Base-by-base conservation (phyloP, 2,329 filamentous ascomycete species). In the Botryotinia globosa region DNA sequence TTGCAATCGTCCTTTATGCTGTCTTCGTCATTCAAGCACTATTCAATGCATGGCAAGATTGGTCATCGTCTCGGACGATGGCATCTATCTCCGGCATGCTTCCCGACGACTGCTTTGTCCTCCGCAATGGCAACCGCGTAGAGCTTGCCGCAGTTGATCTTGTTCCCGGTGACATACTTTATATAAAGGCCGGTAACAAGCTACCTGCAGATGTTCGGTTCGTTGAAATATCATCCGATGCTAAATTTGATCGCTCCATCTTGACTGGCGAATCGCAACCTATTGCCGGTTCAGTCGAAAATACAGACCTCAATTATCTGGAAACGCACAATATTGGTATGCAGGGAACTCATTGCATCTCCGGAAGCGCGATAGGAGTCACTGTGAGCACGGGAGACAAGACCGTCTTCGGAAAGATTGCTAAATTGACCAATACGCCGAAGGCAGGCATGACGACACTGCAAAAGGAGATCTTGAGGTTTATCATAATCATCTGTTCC, bases 81-180 rank as follows among this genome's bases (percentile, higher is more conserved):
- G 87, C 89, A 29, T 92, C 90, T 0, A 94, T 94, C 80, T 92
- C 90, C 67, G 90, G 87, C 32, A 92, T 94, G 91, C 84, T 94
- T 20, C 92, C 92, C 0, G 91, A 93, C 75, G 85, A 89, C 73
- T 92, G 89, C 76, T 83, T 89, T 34, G 86, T 91, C 16, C 81
- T 91, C 9, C 87, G 92, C 39, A 86, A 92, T 74, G 86, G 88
- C 1, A 77, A 80, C 4, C 83, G 86, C 74, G 78, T 82, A 2
- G 83, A 83, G 25, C 82, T 88, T 2, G 81, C 83, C 4, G 88
- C 88, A 0, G 78, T 83, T 0, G 87, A 92, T 22, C 83, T 94
- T 22, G 91, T 94, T 0, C 91, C 91, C 0, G 92, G 92, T 32
- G 92, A 94, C 76, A 80, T 94, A 0, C 83, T 94, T 6, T 83